A percentile compares a stretch with the other conserved stretches of the same genome.
phyloP scores from a whole-genome alignment of 2,329 filamentous ascomycete species.

The Fusarium chlamydosporum region DNA sequence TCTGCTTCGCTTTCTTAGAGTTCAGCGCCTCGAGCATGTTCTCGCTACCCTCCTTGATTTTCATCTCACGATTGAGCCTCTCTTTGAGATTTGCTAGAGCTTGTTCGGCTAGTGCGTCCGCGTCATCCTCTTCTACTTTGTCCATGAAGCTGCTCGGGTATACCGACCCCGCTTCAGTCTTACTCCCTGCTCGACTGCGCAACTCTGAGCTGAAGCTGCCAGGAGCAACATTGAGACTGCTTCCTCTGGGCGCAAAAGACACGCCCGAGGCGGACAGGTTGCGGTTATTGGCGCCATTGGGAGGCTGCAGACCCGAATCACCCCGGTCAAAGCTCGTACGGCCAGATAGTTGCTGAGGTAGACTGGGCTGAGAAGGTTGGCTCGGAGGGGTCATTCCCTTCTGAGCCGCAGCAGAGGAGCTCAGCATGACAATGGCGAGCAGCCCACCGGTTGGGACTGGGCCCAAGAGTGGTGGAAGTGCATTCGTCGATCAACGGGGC shows the following conservation, averaged over 20 bases:
- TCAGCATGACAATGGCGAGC: constrained; percentile 54
- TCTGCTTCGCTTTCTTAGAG: constrained; percentile 94
- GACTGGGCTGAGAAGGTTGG: constrained; percentile 57
- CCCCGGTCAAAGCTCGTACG: constrained; percentile 67
- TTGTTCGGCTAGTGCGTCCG: constrained; percentile 73
- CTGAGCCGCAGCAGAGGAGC: constrained; percentile 53
- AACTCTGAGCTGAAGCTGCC: constrained; percentile 94
- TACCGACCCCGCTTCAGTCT: constrained; percentile 55
- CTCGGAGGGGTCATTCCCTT: constrained; percentile 53
- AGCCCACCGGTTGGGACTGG: constrained; percentile 58
- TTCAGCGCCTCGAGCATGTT: constrained; percentile 97
- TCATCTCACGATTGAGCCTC: constrained; percentile 92
- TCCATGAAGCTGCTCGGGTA: constrained; percentile 63
- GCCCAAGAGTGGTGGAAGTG: constrained; percentile 54
- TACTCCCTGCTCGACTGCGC: constrained; percentile 68
- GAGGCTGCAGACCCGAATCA: constrained; percentile 64
- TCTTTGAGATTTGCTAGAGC: constrained; percentile 83
- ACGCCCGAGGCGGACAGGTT: constrained; percentile 67
- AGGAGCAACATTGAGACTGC: constrained; percentile 78
- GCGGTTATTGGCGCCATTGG: constrained; percentile 61
- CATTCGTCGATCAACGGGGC: constrained; percentile 54
- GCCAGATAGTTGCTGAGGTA: constrained; percentile 51
- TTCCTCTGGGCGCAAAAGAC: constrained; percentile 75
- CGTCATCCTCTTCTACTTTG: constrained; percentile 74
- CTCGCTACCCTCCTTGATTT: constrained; percentile 97